Percentiles rank a stretch among this genome's conserved stretches.
Conservation (phyloP, 768 basidiomycete species). For the Strobilomyces dryophilus region DNA sequence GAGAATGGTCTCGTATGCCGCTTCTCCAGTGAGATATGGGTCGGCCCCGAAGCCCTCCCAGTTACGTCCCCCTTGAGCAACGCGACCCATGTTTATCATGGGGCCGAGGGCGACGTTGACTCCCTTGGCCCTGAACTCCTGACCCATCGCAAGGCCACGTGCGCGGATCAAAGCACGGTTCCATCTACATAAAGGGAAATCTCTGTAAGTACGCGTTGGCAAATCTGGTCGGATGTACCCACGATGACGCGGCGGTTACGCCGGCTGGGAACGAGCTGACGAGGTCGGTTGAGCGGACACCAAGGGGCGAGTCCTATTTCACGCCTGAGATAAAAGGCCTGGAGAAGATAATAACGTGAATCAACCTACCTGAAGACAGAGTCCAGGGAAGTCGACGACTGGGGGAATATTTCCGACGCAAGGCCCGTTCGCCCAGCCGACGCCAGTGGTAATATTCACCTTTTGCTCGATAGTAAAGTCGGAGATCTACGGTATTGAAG, state of each 20-base stretch:
- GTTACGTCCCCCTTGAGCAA: slow-evolving; percentile 78
- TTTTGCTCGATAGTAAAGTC: slow-evolving; percentile 59
- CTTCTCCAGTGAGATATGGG: slow-evolving; percentile 80
- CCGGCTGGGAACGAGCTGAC: slow-evolving; percentile 82
- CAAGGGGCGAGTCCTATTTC: slow-evolving; percentile 66
- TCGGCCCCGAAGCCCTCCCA: slow-evolving; percentile 97
- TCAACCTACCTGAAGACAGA: slow-evolving; percentile 60
- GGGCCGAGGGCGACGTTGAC: slow-evolving; percentile 75
- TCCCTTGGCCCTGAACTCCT: slow-evolving; percentile 81
- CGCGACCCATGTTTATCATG: slow-evolving; percentile 85
- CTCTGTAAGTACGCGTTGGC: not conserved
- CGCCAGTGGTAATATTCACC: slow-evolving; percentile 59
- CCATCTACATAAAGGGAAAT: slow-evolving; percentile 45
- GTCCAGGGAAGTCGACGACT: slow-evolving; percentile 54
- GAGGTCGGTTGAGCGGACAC: slow-evolving; percentile 71
- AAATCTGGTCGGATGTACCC: slow-evolving; percentile 20
- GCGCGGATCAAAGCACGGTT: slow-evolving; percentile 74
- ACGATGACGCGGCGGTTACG: slow-evolving; percentile 80
- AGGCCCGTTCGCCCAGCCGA: slow-evolving; percentile 45
- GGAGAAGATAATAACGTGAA: not conserved
- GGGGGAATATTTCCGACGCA: slow-evolving; percentile 70
- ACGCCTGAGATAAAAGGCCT: not conserved
- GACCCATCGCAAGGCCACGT: slow-evolving; percentile 75
- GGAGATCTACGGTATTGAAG: slow-evolving; percentile 35
- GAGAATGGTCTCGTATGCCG: slow-evolving; percentile 70